Evolutionary conservation across 352 stramenopile species (phyloP), one percentile per base, ranked within the genome.

Genomic region (Phytophthora rubi): DNA sequence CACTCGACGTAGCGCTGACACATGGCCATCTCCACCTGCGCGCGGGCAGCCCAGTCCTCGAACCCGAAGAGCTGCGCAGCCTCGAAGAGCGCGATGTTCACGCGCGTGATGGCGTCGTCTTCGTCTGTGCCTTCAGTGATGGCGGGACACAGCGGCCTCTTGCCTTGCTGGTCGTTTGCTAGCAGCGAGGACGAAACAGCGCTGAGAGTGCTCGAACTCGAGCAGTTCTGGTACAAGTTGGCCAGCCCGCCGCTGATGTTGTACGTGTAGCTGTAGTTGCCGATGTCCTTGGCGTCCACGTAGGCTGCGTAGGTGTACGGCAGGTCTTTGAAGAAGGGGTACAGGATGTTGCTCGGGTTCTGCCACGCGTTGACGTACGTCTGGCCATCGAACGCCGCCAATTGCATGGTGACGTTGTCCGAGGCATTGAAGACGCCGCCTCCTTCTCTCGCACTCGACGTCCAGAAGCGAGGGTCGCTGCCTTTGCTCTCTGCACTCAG

Each of bases 271-370:
- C 75, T 91, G 73, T 91, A 84, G 10, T 71, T 54, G 4, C 77
- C 77, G n/a, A 90, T 55, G 53, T 86, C 77, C 45, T 82, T 86
- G 13, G 71, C 74, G 53, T 90, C 84, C 2, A 86, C 63, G 48
- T 85, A 85, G n/a, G 80, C 74, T 0, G 35, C 57, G 65, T 79
- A 87, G 6, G 48, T 79, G 16, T 33, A 57, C 0, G 84, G 85
- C 1, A 92, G 44, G 55, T 85, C 77, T 30, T 90, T 88, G 63
- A 92, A 92, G 75, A 85, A 92, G 18, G 63, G 75, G 47, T 89
- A 89, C 21, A 91, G 54, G 7, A 75, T 75, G 51, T 81, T 83
- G 32, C 79, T 75, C 0, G 73, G 62, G 37, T 70, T 63, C 28
- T 65, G 75, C 53, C 72, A 74, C 18, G 86, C 79, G 26, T 82